These are phyloP conservation scores for Pichia cabralensis DNA, from an alignment of 805 yeast genomes.

Conservation along the genomic window DNA sequence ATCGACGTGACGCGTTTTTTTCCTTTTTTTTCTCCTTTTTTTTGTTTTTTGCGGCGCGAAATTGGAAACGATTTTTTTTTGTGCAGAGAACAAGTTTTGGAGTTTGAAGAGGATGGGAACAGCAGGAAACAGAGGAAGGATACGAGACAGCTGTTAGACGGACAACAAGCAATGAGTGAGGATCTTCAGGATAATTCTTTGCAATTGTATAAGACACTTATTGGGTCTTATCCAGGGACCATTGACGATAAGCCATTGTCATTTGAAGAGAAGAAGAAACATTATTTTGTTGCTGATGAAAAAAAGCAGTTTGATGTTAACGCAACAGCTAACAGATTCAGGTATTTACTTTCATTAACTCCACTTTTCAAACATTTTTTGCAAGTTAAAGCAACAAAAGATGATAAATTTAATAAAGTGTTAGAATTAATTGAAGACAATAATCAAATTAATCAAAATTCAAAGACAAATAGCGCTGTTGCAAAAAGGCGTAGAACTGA, in stretches of 20 bases:
- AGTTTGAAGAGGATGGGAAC: no score
- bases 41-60: no score
- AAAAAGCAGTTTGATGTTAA: slow-evolving; percentile 36
- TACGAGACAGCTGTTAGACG: no score
- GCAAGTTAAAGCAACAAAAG: slow-evolving; percentile 52
- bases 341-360: slow-evolving; percentile 55
- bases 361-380: slow-evolving; percentile 61
- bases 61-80: no score
- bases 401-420: slow-evolving; percentile 45
- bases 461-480: slow-evolving; percentile 14
- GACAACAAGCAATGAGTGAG: no score
- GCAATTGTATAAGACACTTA: no score
- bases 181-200: no score
- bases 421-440: slow-evolving; percentile 29
- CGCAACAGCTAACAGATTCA: slow-evolving; percentile 57
- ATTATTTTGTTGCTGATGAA: slow-evolving; percentile 26
- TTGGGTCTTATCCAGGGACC: no score
- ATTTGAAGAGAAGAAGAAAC: slow-evolving; percentile 7
- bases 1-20: no score
- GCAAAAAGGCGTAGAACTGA: slow-evolving; percentile 61
- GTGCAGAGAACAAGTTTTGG: no score
- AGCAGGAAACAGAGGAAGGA: no score
- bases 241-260: not conserved
- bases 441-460: slow-evolving; percentile 7
- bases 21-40: no score